Evolutionary conservation across 1,284 basidiomycete genomes (phyloP).

Genomic region (Psilocybe mexicana): DNA sequence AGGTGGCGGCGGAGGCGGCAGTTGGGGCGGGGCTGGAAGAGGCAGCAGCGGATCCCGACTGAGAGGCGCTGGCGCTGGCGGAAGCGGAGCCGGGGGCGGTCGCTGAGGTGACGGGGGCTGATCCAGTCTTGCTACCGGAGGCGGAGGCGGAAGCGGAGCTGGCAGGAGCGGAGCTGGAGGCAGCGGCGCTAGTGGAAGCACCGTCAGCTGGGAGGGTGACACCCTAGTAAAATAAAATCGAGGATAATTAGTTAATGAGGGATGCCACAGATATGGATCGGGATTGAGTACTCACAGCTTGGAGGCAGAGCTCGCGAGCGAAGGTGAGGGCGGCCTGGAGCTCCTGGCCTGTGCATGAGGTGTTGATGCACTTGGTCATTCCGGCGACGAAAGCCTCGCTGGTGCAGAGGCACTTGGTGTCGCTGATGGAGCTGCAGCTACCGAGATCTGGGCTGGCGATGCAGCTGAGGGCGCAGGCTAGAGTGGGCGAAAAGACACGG

Average conservation of each 20-base stretch:
- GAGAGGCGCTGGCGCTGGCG: no score
- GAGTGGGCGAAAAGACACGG: background rate
- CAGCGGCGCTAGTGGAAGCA: background rate
- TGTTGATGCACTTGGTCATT: slow-evolving; percentile 47
- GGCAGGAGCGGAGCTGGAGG: background rate
- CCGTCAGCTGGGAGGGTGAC: background rate
- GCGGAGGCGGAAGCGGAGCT: background rate
- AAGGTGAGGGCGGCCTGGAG: slow-evolving; percentile 42
- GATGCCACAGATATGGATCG: background rate
- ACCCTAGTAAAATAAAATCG: background rate
- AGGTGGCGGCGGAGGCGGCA: background rate
- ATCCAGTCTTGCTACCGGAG: no score
- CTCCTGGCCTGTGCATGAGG: slow-evolving; percentile 47
- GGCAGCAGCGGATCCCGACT: background rate
- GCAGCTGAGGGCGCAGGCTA: slow-evolving; percentile 53
- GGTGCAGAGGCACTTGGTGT: slow-evolving; percentile 56
- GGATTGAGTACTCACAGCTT: slow-evolving; percentile 44
- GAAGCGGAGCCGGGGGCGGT: no score
- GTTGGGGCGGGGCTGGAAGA: background rate
- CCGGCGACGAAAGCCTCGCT: slow-evolving; percentile 43
- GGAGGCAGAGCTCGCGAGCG: slow-evolving; percentile 45
- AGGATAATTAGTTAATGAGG: background rate
- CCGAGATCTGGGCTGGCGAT: slow-evolving; percentile 41
- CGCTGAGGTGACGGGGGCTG: no score
- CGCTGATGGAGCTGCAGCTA: slow-evolving; percentile 38